phyloP scores from a whole-genome alignment of 2,329 filamentous ascomycete genomes.

The Purpureocillium takamizusanense region DNA sequence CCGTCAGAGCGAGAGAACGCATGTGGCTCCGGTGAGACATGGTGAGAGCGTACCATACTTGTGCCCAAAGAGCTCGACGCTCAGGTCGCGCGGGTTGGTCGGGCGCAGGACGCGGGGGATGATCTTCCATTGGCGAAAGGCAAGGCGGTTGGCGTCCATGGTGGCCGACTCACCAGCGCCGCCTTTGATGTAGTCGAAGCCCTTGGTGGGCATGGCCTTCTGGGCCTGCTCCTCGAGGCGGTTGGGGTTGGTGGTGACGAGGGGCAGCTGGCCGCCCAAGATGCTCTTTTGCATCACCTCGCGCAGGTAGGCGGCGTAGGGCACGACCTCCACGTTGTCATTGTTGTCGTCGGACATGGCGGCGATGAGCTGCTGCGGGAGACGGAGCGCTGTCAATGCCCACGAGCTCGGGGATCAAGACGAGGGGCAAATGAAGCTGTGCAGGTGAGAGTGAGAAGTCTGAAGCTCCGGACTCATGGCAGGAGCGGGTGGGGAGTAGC shows the following conservation, averaged over 20 bases:
- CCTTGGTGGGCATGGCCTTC: constrained; percentile 32
- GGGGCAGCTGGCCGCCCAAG: constrained; percentile 34
- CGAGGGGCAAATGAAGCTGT: too few relatives aligned
- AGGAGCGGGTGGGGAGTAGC: too few relatives aligned
- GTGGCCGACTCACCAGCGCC: constrained; percentile 54
- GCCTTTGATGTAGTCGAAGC: constrained; percentile 54
- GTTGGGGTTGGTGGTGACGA: constrained; percentile 50
- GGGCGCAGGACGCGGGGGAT: constrained; percentile 42
- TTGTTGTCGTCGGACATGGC: constrained; percentile 10
- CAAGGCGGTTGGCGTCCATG: constrained; percentile 48
- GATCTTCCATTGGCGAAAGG: constrained; percentile 44
- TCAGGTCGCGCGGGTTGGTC: constrained; percentile 35
- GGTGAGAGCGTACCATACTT: constrained; percentile 26
- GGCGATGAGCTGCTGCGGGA: background rate
- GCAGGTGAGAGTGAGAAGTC: too few relatives aligned
- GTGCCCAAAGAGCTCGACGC: constrained; percentile 41
- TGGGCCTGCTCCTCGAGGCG: constrained; percentile 46
- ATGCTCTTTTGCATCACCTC: constrained; percentile 44
- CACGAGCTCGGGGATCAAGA: too few relatives aligned
- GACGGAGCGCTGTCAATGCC: background rate
- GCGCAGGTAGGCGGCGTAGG: constrained; percentile 33
- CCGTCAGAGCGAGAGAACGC: constrained; percentile 10
- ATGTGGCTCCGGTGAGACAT: background rate
- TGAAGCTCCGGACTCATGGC: too few relatives aligned
- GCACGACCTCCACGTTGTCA: constrained; percentile 7